Evolutionary conservation across 2,329 filamentous ascomycete species (phyloP), one percentile per base, ranked within the genome.

Genomic region (Ascosphaera apis): DNA sequence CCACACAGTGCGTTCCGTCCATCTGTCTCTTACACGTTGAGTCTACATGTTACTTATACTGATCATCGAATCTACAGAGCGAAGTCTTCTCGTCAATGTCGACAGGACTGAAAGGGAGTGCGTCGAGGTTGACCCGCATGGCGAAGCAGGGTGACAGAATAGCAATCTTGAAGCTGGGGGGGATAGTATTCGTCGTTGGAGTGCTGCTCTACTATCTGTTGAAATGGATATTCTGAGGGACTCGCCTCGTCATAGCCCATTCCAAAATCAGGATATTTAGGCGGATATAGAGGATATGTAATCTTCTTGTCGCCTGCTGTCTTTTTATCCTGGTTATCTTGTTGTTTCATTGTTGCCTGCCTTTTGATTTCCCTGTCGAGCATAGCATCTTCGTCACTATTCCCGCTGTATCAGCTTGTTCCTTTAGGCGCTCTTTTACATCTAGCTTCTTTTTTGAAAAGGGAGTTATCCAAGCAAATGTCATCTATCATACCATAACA

Each of bases 41-140:
- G 11, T 6, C 11, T 13, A 25, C 8, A 32, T 15, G 17, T 11
- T 7, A 9, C 35, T 16, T 17, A 27, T 33, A 35, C 37, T 6
- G 5, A 18, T 23, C 15, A 23, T 9, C 16, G 15, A 23, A 18
- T 33, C 15, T 35, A 44, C 43, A 88, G 77, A 76, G 68, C 53
- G 83, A 95, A 46, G 88, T 83, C 16, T 95, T 98, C 57, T 86
- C 81, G 40, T 77, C 73, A 47, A 83, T 98, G 68, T 68, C 71
- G 25, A 75, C 76, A 11, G 76, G 75, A 43, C 62, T 98, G 41
- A 86, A 82, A 53, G 82, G 83, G 31, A 91, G 79, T 43, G 83
- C 83, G 9, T 65, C 68, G 34, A 70, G 88, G 9, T 60, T 98
- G 33, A 81, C 77, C 15, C 73, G 83, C 41, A 95, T 95, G 83